Evolutionary conservation across 352 stramenopile species (phyloP).

Genomic region (Globisporangium solare): DNA sequence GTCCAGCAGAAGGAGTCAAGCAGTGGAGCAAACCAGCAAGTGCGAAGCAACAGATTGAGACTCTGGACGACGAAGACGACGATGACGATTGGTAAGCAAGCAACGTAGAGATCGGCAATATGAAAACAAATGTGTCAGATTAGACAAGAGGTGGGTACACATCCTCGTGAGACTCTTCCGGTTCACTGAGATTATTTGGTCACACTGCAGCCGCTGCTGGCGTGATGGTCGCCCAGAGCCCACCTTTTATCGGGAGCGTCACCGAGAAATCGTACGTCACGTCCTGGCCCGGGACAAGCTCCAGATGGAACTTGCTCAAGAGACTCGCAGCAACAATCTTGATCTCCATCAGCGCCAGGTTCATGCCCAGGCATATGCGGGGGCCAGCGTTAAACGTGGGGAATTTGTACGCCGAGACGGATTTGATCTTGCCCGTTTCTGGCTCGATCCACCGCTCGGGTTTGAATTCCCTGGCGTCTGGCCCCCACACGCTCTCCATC

Average conservation of each 20-base stretch:
- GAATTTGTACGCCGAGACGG: constrained; percentile 35
- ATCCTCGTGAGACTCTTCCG: too few species aligned
- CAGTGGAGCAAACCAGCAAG: not conserved
- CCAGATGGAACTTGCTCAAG: constrained; percentile 28
- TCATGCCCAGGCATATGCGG: constrained; percentile 29
- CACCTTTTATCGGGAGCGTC: not conserved
- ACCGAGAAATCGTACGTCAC: not conserved
- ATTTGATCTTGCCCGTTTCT: constrained; percentile 10
- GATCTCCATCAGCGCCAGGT: constrained; percentile 24
- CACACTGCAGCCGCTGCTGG: not conserved
- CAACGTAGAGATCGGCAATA: not conserved
- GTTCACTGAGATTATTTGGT: too few species aligned
- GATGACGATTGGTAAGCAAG: constrained; percentile 14
- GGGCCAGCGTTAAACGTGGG: constrained; percentile 26
- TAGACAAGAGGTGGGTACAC: too few species aligned
- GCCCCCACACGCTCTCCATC: constrained; percentile 39
- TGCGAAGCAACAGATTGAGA: not conserved
- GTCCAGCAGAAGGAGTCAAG: not conserved
- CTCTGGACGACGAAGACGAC: constrained; percentile 8
- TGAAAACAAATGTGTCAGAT: too few species aligned
- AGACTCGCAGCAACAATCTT: constrained; percentile 38
- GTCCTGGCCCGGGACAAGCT: not conserved
- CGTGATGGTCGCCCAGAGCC: constrained; percentile 3
- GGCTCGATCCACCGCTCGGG: constrained; percentile 45
- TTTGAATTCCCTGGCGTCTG: constrained; percentile 40